Percentiles rank a stretch among this genome's conserved stretches.
These are phyloP conservation scores for Mycena metata DNA, from an alignment of 768 basidiomycete species.

Conservation along the genomic window DNA sequence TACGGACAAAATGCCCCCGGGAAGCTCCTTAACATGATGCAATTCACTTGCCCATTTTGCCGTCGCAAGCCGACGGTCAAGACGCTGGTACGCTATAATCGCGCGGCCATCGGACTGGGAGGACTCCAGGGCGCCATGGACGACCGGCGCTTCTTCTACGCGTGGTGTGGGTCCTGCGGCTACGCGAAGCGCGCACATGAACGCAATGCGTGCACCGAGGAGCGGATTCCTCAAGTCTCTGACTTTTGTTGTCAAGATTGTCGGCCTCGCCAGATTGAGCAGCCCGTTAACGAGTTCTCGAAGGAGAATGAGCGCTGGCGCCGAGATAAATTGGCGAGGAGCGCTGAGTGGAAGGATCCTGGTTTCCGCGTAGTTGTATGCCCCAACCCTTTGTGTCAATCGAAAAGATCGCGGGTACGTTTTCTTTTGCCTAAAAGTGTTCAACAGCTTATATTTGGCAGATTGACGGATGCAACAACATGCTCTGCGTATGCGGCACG, in stretches of 20 bases:
- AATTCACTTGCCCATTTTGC: constrained; percentile 5
- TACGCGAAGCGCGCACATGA: constrained; percentile 1
- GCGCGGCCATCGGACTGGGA: constrained; percentile 3
- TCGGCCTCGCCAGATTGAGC: background rate
- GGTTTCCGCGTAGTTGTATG: no score
- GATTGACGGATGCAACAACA: background rate
- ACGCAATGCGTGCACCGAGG: background rate
- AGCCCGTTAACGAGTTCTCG: no score
- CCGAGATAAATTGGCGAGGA: no score
- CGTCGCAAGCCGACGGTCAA: constrained; percentile 1
- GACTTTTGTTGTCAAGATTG: constrained; percentile 5
- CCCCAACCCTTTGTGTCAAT: no score
- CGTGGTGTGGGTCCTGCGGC: constrained; percentile 4
- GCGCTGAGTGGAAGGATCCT: no score
- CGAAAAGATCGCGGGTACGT: no score
- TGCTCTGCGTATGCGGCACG: constrained; percentile 6
- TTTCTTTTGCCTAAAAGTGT: no score
- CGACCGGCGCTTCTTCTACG: constrained; percentile 3
- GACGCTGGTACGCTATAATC: constrained; percentile 1
- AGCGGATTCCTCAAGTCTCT: background rate
- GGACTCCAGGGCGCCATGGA: constrained; percentile 4
- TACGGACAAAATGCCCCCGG: background rate
- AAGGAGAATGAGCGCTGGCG: no score
- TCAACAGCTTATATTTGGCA: no score
- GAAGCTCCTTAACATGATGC: constrained; percentile 5